Conservation (phyloP, 495 filamentous ascomycete genomes). For the Hypoxylon lenormandii region DNA sequence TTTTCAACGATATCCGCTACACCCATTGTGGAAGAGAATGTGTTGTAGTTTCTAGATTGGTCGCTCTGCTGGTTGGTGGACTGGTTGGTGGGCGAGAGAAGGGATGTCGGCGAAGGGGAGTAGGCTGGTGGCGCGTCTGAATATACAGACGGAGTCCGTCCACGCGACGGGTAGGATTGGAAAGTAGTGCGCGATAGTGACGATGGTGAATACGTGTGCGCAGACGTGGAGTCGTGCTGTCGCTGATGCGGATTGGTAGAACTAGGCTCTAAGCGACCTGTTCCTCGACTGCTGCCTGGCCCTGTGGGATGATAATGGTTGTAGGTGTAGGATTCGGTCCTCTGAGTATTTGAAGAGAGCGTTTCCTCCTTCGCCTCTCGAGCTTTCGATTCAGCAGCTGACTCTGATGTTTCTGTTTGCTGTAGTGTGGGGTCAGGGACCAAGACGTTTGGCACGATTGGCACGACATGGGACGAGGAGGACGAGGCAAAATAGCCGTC, state of each 20-base stretch:
- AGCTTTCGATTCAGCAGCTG: slow-evolving; percentile 56
- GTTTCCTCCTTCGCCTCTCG: slow-evolving; percentile 55
- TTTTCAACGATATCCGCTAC: slow-evolving; percentile 47
- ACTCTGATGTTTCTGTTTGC: slow-evolving; percentile 42
- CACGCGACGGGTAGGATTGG: slow-evolving; percentile 13
- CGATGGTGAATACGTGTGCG: slow-evolving; percentile 46
- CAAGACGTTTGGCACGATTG: slow-evolving; percentile 57
- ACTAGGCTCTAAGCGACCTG: slow-evolving; percentile 26
- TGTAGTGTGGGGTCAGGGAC: slow-evolving; percentile 58
- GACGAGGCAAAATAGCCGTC: slow-evolving; percentile 59
- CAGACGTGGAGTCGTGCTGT: slow-evolving; percentile 23
- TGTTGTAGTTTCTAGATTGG: slow-evolving; percentile 54
- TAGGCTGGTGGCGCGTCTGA: slow-evolving; percentile 62
- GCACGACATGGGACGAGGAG: slow-evolving; percentile 52
- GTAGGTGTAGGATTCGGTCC: slow-evolving; percentile 7
- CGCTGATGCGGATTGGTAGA: slow-evolving; percentile 20
- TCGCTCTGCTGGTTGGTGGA: slow-evolving; percentile 6
- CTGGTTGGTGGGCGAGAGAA: slow-evolving; percentile 29
- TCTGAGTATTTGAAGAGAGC: slow-evolving; percentile 22
- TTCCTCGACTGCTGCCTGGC: slow-evolving; percentile 37
- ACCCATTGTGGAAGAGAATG: slow-evolving; percentile 57
- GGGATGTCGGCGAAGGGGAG: slow-evolving; percentile 55
- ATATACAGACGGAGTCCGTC: slow-evolving; percentile 48
- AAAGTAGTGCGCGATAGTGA: slow-evolving; percentile 38
- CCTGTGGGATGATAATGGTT: slow-evolving; percentile 18